Conservation (phyloP, 2,329 filamentous ascomycete genomes). For the Penicillium brasilianum region DNA sequence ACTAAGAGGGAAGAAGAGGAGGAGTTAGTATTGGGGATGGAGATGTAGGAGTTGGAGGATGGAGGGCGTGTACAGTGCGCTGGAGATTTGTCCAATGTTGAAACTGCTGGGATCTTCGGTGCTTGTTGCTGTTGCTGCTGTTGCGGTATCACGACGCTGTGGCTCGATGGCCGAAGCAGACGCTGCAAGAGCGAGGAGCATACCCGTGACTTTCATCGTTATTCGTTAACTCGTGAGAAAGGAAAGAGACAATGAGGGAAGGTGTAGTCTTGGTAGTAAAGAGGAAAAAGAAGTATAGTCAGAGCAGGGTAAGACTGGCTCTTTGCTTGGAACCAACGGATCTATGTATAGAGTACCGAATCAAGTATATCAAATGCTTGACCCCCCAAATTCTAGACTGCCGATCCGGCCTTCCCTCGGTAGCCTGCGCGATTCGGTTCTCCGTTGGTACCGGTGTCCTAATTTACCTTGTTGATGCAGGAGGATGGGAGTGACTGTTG, state of each 20-base stretch:
- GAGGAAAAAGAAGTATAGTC: background rate
- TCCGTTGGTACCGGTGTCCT: background rate
- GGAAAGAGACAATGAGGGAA: background rate
- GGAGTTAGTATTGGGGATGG: background rate
- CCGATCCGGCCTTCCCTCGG: constrained; percentile 15
- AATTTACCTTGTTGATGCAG: background rate
- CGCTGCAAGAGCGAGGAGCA: constrained; percentile 22
- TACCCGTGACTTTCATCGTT: constrained; percentile 25
- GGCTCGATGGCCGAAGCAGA: constrained; percentile 24
- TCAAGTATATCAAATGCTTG: constrained; percentile 28
- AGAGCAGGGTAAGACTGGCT: background rate
- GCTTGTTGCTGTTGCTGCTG: background rate
- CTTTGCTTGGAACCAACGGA: background rate
- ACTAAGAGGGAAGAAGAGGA: background rate
- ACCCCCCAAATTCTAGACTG: constrained; percentile 10
- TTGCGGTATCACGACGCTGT: constrained; percentile 18
- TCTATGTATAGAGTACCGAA: background rate
- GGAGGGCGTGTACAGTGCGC: constrained; percentile 24
- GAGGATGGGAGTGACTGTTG: background rate
- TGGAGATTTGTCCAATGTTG: constrained; percentile 28
- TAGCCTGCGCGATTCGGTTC: background rate
- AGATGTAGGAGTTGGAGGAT: background rate
- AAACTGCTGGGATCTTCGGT: constrained; percentile 14
- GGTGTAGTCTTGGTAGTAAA: background rate
- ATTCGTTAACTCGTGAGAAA: background rate